Conservation (phyloP, 108 stramenopile genomes). For the Bacterosira constricta region DNA sequence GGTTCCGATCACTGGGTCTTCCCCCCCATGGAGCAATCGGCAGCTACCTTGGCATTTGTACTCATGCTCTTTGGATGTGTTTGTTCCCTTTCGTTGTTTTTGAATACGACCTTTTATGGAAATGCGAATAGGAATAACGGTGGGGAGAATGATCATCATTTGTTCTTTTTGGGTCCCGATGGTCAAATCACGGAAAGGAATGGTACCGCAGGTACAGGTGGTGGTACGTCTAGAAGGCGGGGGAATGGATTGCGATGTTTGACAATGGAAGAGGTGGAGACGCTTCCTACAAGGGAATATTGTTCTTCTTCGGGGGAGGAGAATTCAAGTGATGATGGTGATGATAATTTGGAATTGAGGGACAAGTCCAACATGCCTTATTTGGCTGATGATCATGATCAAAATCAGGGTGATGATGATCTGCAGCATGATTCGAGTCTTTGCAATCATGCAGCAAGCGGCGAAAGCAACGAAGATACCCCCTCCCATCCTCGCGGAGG, state of each 20-base stretch:
- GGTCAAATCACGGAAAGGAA: background rate
- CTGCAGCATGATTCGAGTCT: background rate
- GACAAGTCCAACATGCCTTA: constrained; percentile 40
- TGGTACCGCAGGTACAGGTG: background rate
- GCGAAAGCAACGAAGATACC: background rate
- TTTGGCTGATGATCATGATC: background rate
- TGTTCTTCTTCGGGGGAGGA: background rate
- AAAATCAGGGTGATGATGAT: background rate
- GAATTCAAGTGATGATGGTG: background rate
- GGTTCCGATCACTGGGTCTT: constrained; percentile 20
- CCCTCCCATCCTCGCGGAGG: constrained; percentile 1
- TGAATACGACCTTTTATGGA: constrained; percentile 4
- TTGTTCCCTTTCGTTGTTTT: constrained; percentile 36
- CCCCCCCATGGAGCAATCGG: background rate
- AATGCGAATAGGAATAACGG: background rate
- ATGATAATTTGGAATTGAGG: constrained; percentile 40
- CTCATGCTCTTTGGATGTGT: constrained; percentile 48
- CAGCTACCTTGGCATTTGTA: constrained; percentile 24
- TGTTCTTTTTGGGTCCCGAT: constrained; percentile 23
- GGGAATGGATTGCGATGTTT: constrained; percentile 37
- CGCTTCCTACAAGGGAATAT: constrained; percentile 41
- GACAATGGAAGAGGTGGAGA: constrained; percentile 51
- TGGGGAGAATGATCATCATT: constrained; percentile 1
- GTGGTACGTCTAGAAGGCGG: background rate
- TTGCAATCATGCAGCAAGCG: too few relatives aligned